phyloP scores from a whole-genome alignment of 306 rosid species.

The Cyamopsis tetragonoloba region DNA sequence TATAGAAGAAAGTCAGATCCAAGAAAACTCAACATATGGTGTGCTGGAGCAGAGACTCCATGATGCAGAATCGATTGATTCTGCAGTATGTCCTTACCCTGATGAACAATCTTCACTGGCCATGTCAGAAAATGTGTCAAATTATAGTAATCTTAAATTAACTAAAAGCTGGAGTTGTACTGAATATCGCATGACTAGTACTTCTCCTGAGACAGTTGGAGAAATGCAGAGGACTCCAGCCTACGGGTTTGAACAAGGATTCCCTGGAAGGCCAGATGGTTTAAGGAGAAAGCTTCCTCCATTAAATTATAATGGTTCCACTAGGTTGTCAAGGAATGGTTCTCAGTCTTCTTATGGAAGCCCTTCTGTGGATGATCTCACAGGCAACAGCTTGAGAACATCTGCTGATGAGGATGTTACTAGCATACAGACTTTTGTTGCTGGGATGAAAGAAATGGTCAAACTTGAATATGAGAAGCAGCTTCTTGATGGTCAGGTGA shows the following conservation, averaged over 20 bases:
- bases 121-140: slow-evolving; percentile 35
- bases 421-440: slow-evolving; percentile 80
- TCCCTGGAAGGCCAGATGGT: slow-evolving; percentile 89
- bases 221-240: slow-evolving; percentile 60
- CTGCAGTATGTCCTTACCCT: slow-evolving; percentile 41
- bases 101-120: slow-evolving; percentile 36
- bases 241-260: slow-evolving; percentile 56
- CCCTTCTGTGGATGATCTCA: slow-evolving; percentile 51
- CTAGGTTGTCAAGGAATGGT: slow-evolving; percentile 52
- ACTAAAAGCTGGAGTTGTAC: slow-evolving; percentile 87
- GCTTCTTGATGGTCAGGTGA: slow-evolving; percentile 66
- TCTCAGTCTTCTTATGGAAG: slow-evolving; percentile 85
- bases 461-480: slow-evolving; percentile 74
- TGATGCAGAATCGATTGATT: slow-evolving; percentile 38
- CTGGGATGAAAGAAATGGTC: slow-evolving; percentile 90
- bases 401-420: slow-evolving; percentile 73
- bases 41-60: slow-evolving; percentile 37
- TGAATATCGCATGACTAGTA: slow-evolving; percentile 45
- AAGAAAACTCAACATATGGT: slow-evolving; percentile 37
- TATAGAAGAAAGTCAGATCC: slow-evolving; percentile 40
- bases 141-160: slow-evolving; percentile 44
- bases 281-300: slow-evolving; percentile 47
- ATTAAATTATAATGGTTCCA: slow-evolving; percentile 41
- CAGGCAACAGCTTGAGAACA: slow-evolving; percentile 39
- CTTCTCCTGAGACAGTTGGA: slow-evolving; percentile 52